These are phyloP conservation scores for Saturnispora sekii DNA, from an alignment of 805 yeast species.

Conservation along the genomic window DNA sequence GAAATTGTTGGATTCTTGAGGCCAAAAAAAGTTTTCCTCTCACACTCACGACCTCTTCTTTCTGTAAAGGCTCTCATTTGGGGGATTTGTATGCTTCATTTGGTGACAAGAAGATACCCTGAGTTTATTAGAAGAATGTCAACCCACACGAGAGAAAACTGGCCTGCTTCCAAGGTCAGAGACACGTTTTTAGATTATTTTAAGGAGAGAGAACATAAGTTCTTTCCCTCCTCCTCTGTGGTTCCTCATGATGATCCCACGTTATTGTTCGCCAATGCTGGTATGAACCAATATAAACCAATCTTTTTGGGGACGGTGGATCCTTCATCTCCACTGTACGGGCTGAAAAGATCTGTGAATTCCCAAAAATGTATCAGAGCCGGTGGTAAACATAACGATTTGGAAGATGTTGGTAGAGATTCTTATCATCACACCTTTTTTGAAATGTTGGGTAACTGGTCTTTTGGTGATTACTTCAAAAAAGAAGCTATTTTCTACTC, in stretches of 20 bases:
- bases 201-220: slow-evolving; percentile 57
- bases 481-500: slow-evolving; percentile 82
- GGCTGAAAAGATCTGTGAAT: slow-evolving; percentile 81
- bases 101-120: background rate
- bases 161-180: slow-evolving; percentile 53
- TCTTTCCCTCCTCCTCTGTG: slow-evolving; percentile 87
- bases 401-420: slow-evolving; percentile 97
- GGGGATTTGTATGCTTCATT: background rate
- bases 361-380: slow-evolving; percentile 99
- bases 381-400: slow-evolving; percentile 97
- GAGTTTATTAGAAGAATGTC: slow-evolving; percentile 8
- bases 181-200: slow-evolving; percentile 79
- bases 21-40: too few species aligned
- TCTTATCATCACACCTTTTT: slow-evolving; percentile 97
- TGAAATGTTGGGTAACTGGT: slow-evolving; percentile 99
- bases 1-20: background rate
- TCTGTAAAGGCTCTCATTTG: background rate
- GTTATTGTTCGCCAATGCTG: slow-evolving; percentile 92
- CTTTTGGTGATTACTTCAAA: slow-evolving; percentile 98
- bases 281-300: slow-evolving; percentile 99
- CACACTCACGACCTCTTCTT: background rate
- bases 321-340: slow-evolving; percentile 80
- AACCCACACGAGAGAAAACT: slow-evolving; percentile 20
- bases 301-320: slow-evolving; percentile 96
- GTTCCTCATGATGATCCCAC: slow-evolving; percentile 98